Conservation (phyloP, 73 alveolate species). For the Uronychia setigera region DNA sequence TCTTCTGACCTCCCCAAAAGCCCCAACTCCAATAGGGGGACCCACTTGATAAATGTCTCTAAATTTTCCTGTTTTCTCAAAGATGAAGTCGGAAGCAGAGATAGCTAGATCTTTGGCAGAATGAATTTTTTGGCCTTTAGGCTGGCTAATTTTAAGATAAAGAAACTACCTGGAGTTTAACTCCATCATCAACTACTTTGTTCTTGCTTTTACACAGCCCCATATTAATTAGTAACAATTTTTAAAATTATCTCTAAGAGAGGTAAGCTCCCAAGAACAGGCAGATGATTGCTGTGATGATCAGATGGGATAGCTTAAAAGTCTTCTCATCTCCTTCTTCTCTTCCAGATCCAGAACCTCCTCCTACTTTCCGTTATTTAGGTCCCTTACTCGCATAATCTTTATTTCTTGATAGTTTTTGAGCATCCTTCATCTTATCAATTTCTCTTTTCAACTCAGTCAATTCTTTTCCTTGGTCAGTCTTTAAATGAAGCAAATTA, state of each 20-base stretch:
- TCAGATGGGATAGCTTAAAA: constrained; percentile 20
- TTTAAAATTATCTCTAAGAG: neutral
- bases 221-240: neutral
- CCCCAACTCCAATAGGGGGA: constrained; percentile 46
- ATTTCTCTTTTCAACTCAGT: neutral
- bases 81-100: constrained; percentile 32
- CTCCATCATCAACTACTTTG: neutral
- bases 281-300: constrained; percentile 40
- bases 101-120: constrained; percentile 29
- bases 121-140: constrained; percentile 7
- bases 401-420: neutral
- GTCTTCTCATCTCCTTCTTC: neutral
- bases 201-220: neutral
- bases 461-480: no score
- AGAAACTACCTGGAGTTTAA: neutral
- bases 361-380: neutral
- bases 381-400: neutral
- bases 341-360: no score
- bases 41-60: constrained; percentile 55
- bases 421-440: neutral
- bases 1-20: constrained; percentile 54
- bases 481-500: no score
- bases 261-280: constrained; percentile 38
- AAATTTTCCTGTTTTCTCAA: constrained; percentile 58
- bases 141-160: neutral